Percentiles rank a stretch among this genome's conserved stretches.
Evolutionary conservation across 441 rosid genomes (phyloP).

Genomic region (Adansonia rubrostipa): DNA sequence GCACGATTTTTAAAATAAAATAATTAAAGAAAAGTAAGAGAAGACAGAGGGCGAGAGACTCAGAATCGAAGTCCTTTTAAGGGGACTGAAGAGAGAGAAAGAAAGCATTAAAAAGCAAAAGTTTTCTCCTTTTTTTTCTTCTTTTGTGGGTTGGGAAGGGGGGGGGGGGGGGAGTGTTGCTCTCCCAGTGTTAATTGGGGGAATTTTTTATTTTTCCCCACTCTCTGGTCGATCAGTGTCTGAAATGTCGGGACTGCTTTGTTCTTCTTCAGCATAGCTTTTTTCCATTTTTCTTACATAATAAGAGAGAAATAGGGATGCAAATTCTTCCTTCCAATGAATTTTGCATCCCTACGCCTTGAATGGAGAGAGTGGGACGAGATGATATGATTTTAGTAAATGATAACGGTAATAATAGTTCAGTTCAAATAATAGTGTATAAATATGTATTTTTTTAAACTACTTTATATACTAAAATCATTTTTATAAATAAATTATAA

Average conservation of each 20-base stretch:
- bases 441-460: too few relatives aligned
- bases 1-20: slow-evolving; percentile 40
- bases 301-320: too few relatives aligned
- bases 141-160: neutral
- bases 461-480: too few relatives aligned
- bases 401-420: too few relatives aligned
- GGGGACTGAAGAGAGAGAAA: neutral
- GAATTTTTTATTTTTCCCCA: neutral
- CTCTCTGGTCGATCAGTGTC: neutral
- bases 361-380: too few relatives aligned
- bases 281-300: neutral
- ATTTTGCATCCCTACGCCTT: too few relatives aligned
- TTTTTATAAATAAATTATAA: too few relatives aligned
- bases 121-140: slow-evolving; percentile 28
- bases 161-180: neutral
- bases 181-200: slow-evolving; percentile 19
- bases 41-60: neutral
- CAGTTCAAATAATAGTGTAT: too few relatives aligned
- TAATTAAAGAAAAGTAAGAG: slow-evolving; percentile 1
- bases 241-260: slow-evolving; percentile 24
- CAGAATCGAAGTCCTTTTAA: slow-evolving; percentile 15
- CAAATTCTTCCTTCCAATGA: too few relatives aligned
- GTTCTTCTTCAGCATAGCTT: neutral
- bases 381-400: too few relatives aligned
- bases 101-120: slow-evolving; percentile 51